Evolutionary conservation across 148 eudicot species (phyloP).

Genomic region (Pharnaceum exiguum): DNA sequence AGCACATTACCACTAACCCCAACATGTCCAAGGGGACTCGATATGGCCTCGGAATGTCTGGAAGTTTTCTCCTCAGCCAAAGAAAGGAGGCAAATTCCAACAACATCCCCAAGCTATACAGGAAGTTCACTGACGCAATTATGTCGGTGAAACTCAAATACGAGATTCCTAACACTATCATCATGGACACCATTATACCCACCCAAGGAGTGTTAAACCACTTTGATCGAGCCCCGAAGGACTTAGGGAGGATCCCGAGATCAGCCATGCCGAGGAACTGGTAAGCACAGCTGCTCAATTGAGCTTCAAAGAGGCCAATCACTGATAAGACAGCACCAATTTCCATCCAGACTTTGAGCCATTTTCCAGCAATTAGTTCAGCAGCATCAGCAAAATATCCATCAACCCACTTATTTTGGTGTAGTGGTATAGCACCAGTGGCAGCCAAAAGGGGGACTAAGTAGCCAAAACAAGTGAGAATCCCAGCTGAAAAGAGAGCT

Average conservation of each 20-base stretch:
- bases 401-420: slow-evolving; percentile 30
- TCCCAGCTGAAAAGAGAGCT: slow-evolving; percentile 35
- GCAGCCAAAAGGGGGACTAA: slow-evolving; percentile 36
- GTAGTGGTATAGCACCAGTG: slow-evolving; percentile 28
- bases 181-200: slow-evolving; percentile 30
- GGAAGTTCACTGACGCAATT: slow-evolving; percentile 37
- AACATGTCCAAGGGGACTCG: slow-evolving; percentile 32
- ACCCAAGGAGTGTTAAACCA: slow-evolving; percentile 37
- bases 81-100: slow-evolving; percentile 43
- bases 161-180: slow-evolving; percentile 30
- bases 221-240: slow-evolving; percentile 29
- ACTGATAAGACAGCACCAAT: slow-evolving; percentile 28
- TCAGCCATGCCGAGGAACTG: slow-evolving; percentile 41
- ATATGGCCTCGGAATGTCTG: slow-evolving; percentile 32
- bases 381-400: slow-evolving; percentile 36
- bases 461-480: slow-evolving; percentile 36
- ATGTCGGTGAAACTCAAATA: slow-evolving; percentile 33
- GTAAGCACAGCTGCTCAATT: slow-evolving; percentile 37
- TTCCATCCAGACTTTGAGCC: slow-evolving; percentile 38
- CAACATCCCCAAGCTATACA: slow-evolving; percentile 38
- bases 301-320: slow-evolving; percentile 36
- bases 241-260: slow-evolving; percentile 27
- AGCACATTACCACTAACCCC: slow-evolving; percentile 43
- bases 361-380: slow-evolving; percentile 25
- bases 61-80: slow-evolving; percentile 36